Evolutionary conservation across 2,329 filamentous ascomycete species (phyloP).

Genomic region (Aureobasidium sp.): DNA sequence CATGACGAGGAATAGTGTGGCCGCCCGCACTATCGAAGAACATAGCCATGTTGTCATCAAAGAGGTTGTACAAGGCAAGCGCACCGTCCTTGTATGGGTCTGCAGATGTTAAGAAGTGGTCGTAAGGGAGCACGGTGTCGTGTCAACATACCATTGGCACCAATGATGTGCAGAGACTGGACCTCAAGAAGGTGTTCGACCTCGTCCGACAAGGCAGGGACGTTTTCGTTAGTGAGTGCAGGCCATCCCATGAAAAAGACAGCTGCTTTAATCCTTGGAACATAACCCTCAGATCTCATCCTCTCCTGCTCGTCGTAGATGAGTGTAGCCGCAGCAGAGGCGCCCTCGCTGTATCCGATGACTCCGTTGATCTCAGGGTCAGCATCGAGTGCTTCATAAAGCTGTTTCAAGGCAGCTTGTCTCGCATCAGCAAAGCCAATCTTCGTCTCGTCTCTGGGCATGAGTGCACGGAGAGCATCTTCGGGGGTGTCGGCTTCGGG

Average conservation of each 20-base stretch:
- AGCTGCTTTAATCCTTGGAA: background rate
- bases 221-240: background rate
- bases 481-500: constrained; percentile 4
- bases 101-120: background rate
- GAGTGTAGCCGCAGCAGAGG: background rate
- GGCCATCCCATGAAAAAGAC: constrained; percentile 8
- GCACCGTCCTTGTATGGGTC: constrained; percentile 5
- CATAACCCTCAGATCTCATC: background rate
- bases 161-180: background rate
- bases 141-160: background rate
- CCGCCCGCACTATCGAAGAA: constrained; percentile 4
- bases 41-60: constrained; percentile 1
- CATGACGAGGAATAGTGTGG: constrained; percentile 1
- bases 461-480: background rate
- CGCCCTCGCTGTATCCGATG: background rate
- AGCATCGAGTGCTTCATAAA: background rate
- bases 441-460: background rate
- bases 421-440: background rate
- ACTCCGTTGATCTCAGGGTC: background rate
- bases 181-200: background rate
- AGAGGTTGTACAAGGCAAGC: constrained; percentile 4
- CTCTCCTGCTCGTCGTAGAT: constrained; percentile 2
- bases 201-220: background rate
- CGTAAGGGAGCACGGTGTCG: no score
- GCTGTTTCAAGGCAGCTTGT: background rate